Percentiles rank a stretch among this genome's conserved stretches.
Conservation (phyloP, 352 stramenopile species). For the Plasmopara muralis region DNA sequence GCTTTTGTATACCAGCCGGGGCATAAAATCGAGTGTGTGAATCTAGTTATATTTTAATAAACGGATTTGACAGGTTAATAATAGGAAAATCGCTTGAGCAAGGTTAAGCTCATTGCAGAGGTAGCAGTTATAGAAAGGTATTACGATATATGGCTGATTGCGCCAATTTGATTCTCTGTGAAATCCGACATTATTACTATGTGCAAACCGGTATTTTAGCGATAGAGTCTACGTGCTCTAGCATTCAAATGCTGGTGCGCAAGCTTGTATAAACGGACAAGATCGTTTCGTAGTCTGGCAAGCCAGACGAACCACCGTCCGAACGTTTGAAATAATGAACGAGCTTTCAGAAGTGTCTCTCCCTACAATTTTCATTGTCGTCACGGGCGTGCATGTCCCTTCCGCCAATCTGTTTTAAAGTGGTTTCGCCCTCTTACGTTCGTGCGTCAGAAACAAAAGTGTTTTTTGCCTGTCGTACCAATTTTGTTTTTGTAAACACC, state of each 20-base stretch:
- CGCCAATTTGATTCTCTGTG: no score
- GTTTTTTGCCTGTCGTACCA: background rate
- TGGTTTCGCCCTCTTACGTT: conserved; percentile 14
- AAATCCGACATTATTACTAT: no score
- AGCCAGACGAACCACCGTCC: conserved; percentile 2
- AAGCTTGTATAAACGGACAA: background rate
- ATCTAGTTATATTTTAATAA: no score
- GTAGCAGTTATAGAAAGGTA: background rate
- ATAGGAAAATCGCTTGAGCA: no score
- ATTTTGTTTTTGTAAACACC: background rate
- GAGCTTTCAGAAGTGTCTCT: conserved; percentile 4
- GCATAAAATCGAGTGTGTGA: no score
- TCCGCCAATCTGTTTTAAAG: conserved; percentile 6
- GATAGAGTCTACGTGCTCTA: no score
- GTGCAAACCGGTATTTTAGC: no score
- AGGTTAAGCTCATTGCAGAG: no score
- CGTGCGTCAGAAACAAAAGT: background rate
- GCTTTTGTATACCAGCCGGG: no score
- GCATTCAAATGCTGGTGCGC: no score
- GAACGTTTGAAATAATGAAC: conserved; percentile 1
- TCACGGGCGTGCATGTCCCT: conserved; percentile 4
- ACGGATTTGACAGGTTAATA: no score
- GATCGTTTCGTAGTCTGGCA: background rate
- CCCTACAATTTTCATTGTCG: background rate
- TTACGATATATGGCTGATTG: no score